Conservation (phyloP, 306 rosid species). For the Quercus ilex region DNA sequence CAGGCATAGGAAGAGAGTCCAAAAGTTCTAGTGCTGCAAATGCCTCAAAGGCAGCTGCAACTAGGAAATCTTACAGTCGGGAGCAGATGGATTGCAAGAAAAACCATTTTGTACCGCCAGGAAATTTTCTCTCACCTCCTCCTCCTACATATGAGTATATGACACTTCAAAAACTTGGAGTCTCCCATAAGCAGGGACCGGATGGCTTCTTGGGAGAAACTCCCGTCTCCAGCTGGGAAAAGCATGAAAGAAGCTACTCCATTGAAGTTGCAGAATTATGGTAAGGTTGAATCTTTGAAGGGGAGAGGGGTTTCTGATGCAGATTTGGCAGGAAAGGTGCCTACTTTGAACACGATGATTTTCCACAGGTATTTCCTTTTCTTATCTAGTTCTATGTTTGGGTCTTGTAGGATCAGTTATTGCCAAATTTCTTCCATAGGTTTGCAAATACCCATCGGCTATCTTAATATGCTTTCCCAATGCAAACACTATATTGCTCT, state of each 20-base stretch:
- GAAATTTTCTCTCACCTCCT: constrained; percentile 18
- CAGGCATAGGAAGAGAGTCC: constrained; percentile 53
- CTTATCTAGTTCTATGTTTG: not conserved
- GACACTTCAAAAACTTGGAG: constrained; percentile 44
- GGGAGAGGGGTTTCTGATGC: constrained; percentile 43
- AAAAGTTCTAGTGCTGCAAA: constrained; percentile 52
- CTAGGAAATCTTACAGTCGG: constrained; percentile 81
- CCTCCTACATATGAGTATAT: constrained; percentile 33
- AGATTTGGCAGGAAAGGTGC: constrained; percentile 87
- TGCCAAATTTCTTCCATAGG: too few species aligned
- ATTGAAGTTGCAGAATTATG: constrained; percentile 57
- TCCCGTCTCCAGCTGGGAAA: constrained; percentile 59
- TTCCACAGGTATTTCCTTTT: constrained; percentile 66
- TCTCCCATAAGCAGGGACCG: constrained; percentile 63
- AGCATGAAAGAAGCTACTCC: constrained; percentile 50
- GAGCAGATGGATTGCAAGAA: constrained; percentile 83
- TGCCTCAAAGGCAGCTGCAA: constrained; percentile 51
- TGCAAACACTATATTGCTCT: not conserved
- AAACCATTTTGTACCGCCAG: constrained; percentile 38
- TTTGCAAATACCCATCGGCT: too few species aligned
- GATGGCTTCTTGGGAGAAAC: constrained; percentile 88
- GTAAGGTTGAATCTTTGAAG: constrained; percentile 55
- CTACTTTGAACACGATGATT: constrained; percentile 86
- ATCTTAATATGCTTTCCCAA: not conserved
- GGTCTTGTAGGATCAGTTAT: constrained; percentile 2